Percentiles rank a stretch among this genome's conserved stretches.
Evolutionary conservation across 768 basidiomycete genomes (phyloP).

Genomic region (Tricholomella constricta): DNA sequence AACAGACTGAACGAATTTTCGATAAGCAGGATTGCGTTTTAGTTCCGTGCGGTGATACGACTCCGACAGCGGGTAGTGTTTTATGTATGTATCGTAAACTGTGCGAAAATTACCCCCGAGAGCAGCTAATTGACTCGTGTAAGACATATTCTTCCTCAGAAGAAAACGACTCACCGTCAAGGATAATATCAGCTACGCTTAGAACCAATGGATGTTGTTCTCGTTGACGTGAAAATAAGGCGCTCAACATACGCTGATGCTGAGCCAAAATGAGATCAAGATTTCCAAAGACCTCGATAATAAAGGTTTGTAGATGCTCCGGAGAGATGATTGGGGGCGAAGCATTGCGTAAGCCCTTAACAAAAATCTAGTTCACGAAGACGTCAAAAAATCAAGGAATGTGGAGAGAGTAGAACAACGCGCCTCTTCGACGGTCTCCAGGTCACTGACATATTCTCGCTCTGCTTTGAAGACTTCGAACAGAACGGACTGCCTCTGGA

Average conservation of each 20-base stretch:
- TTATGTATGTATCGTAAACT: slow-evolving; percentile 81
- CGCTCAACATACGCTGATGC: slow-evolving; percentile 68
- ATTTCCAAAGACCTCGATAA: slow-evolving; percentile 85
- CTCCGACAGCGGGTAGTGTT: slow-evolving; percentile 86
- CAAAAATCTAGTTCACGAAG: slow-evolving; percentile 57
- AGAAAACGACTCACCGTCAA: slow-evolving; percentile 58
- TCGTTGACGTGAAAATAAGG: slow-evolving; percentile 77
- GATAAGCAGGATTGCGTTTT: slow-evolving; percentile 66
- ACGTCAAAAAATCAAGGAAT: not conserved
- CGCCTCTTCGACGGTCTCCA: slow-evolving; percentile 72
- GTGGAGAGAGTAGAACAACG: slow-evolving; percentile 8
- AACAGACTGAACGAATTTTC: slow-evolving; percentile 62
- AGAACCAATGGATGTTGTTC: slow-evolving; percentile 85
- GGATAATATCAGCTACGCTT: slow-evolving; percentile 82
- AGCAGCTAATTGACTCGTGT: slow-evolving; percentile 33
- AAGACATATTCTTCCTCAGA: not conserved
- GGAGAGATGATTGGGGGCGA: slow-evolving; percentile 66
- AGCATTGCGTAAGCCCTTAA: slow-evolving; percentile 61
- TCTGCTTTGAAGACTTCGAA: slow-evolving; percentile 93
- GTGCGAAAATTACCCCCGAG: slow-evolving; percentile 53
- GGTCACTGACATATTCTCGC: slow-evolving; percentile 82
- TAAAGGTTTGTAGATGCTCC: slow-evolving; percentile 60
- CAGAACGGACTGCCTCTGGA: slow-evolving; percentile 82
- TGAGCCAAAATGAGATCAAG: slow-evolving; percentile 64
- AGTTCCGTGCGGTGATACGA: slow-evolving; percentile 79